phyloP scores from a whole-genome alignment of 1,139 yeast genomes.

The Hyphopichia khmerensis region DNA sequence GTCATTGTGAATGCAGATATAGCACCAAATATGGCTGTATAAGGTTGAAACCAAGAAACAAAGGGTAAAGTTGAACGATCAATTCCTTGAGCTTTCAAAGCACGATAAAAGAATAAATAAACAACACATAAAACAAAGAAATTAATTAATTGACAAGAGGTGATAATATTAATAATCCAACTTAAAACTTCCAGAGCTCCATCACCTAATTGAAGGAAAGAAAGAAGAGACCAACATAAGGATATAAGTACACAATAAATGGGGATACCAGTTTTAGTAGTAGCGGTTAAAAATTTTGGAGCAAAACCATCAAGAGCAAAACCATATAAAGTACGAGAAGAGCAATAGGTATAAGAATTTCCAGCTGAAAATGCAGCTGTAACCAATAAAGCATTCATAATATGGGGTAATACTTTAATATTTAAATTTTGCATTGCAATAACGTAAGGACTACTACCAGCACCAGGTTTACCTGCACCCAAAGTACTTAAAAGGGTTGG shows the following conservation, averaged over 20 bases:
- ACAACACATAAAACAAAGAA: slow-evolving; percentile 24
- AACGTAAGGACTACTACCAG: slow-evolving; percentile 21
- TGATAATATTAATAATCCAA: slow-evolving; percentile 33
- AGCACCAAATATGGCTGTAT: slow-evolving; percentile 35
- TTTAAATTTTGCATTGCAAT: slow-evolving; percentile 21
- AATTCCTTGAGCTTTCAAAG: slow-evolving; percentile 49
- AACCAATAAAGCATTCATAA: slow-evolving; percentile 61
- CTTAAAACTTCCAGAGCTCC: slow-evolving; percentile 22
- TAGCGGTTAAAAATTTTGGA: slow-evolving; percentile 43
- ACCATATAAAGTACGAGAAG: slow-evolving; percentile 57
- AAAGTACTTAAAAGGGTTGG: slow-evolving; percentile 7
- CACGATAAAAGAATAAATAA: slow-evolving; percentile 23
- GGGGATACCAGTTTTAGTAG: slow-evolving; percentile 47
- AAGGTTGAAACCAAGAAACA: slow-evolving; percentile 45
- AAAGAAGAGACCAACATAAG: slow-evolving; percentile 44
- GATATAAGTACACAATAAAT: slow-evolving; percentile 33
- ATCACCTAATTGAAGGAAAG: slow-evolving; percentile 34
- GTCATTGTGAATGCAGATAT: slow-evolving; percentile 47
- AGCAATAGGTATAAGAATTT: slow-evolving; percentile 68
- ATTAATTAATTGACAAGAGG: slow-evolving; percentile 32
- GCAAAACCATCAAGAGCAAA: slow-evolving; percentile 58
- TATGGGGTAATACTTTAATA: slow-evolving; percentile 51
- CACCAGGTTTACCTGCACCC: slow-evolving; percentile 16
- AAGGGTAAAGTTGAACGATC: slow-evolving; percentile 56
- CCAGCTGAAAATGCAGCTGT: slow-evolving; percentile 73